Conservation (phyloP, 176 grass and related monocot species). For the Lolium rigidum region DNA sequence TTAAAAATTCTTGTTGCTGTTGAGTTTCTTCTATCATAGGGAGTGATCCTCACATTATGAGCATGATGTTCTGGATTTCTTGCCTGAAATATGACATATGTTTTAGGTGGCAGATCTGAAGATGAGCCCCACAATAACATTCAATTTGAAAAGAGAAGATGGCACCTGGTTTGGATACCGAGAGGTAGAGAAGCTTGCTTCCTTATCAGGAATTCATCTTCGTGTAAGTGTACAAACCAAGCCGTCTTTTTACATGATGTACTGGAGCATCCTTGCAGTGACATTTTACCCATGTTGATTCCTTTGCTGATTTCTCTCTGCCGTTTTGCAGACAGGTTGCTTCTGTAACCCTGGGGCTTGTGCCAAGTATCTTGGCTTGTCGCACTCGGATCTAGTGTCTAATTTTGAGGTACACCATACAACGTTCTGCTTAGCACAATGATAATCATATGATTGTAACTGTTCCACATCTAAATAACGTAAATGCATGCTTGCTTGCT, state of each 20-base stretch:
- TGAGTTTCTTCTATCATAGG: background rate
- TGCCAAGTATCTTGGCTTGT: slow-evolving; percentile 90
- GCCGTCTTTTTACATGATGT: background rate
- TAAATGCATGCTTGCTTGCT: slow-evolving; percentile 38
- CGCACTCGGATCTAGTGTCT: slow-evolving; percentile 82
- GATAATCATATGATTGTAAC: slow-evolving; percentile 23
- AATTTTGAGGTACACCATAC: slow-evolving; percentile 83
- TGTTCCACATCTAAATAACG: slow-evolving; percentile 20
- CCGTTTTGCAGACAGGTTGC: slow-evolving; percentile 82
- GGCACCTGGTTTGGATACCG: slow-evolving; percentile 83
- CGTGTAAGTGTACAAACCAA: slow-evolving; percentile 62
- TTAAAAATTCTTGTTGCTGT: background rate
- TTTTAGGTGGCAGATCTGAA: slow-evolving; percentile 57
- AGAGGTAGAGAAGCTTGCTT: slow-evolving; percentile 91
- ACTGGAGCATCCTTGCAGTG: background rate
- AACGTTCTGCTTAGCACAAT: slow-evolving; percentile 17
- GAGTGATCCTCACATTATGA: slow-evolving; percentile 12
- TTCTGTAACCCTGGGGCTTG: slow-evolving; percentile 98
- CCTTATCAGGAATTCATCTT: slow-evolving; percentile 83
- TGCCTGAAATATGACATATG: slow-evolving; percentile 6
- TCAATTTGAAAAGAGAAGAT: slow-evolving; percentile 99
- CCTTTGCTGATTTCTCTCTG: slow-evolving; percentile 19
- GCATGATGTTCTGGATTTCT: slow-evolving; percentile 13
- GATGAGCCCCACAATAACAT: slow-evolving; percentile 82
- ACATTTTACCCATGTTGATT: slow-evolving; percentile 1